These are phyloP conservation scores for Nothomitra cinnamomea DNA, from an alignment of 2,329 filamentous ascomycete species.

Conservation along the genomic window DNA sequence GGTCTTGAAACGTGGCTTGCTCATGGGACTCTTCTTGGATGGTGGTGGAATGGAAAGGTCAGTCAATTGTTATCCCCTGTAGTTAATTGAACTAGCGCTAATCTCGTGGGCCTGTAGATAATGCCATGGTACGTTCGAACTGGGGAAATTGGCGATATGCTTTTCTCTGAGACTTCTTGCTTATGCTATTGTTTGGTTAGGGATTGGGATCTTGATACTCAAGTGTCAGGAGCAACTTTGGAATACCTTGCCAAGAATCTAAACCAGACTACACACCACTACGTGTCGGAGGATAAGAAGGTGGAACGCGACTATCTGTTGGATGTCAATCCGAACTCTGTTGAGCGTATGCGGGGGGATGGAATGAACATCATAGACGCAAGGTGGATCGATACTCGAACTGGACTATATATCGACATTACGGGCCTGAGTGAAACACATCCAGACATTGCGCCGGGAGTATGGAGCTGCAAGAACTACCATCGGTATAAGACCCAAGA, in stretches of 20 bases:
- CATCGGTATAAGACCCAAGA: slow-evolving; percentile 56
- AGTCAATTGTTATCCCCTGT: neutral
- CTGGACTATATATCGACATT: slow-evolving; percentile 70
- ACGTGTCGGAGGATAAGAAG: slow-evolving; percentile 24
- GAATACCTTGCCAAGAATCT: slow-evolving; percentile 44
- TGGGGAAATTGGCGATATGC: slow-evolving; percentile 30
- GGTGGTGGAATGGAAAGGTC: slow-evolving; percentile 68
- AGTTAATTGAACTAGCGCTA: neutral
- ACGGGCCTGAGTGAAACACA: slow-evolving; percentile 58
- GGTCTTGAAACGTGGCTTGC: slow-evolving; percentile 72
- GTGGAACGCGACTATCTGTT: slow-evolving; percentile 45
- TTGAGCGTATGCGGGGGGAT: slow-evolving; percentile 42
- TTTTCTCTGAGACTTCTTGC: slow-evolving; percentile 25
- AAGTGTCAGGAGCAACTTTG: slow-evolving; percentile 53
- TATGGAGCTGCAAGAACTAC: slow-evolving; percentile 67
- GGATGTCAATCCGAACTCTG: slow-evolving; percentile 58
- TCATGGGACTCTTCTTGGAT: slow-evolving; percentile 67
- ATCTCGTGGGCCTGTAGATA: slow-evolving; percentile 8
- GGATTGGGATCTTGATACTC: slow-evolving; percentile 74
- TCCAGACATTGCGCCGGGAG: slow-evolving; percentile 37
- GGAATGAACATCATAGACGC: slow-evolving; percentile 71
- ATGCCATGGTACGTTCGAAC: neutral
- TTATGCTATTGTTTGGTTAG: slow-evolving; percentile 28
- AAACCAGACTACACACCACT: slow-evolving; percentile 47
- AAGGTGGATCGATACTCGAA: slow-evolving; percentile 61